Evolutionary conservation across 495 filamentous ascomycete genomes (phyloP).

Genomic region (Penicillium paxilli): DNA sequence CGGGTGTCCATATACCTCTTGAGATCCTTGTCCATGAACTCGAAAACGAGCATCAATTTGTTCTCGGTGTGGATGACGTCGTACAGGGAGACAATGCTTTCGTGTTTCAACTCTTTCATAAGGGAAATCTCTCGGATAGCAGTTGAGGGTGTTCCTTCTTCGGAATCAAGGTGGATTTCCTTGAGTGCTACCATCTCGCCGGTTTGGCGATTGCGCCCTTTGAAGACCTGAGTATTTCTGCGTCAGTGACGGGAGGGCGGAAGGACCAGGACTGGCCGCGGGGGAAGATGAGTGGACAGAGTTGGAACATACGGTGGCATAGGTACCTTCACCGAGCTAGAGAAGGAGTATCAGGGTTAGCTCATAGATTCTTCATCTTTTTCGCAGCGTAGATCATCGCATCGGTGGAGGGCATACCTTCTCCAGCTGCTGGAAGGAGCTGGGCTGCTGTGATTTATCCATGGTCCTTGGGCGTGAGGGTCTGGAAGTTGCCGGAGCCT

Average conservation of each 20-base stretch:
- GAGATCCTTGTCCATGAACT: slow-evolving; percentile 98
- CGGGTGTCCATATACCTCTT: slow-evolving; percentile 99
- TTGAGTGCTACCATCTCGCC: slow-evolving; percentile 96
- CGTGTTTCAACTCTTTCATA: slow-evolving; percentile 99
- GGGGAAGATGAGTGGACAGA: not conserved
- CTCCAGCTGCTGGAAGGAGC: slow-evolving; percentile 97
- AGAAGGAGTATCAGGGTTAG: slow-evolving; percentile 4
- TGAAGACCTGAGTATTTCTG: slow-evolving; percentile 74
- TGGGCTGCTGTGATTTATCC: slow-evolving; percentile 88
- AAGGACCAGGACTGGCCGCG: not conserved
- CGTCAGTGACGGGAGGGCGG: slow-evolving; percentile 17
- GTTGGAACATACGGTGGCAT: slow-evolving; percentile 79
- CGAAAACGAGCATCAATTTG: slow-evolving; percentile 98
- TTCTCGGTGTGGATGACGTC: slow-evolving; percentile 99
- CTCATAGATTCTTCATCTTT: no score
- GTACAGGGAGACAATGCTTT: slow-evolving; percentile 95
- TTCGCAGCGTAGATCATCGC: no score
- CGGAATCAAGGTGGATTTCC: slow-evolving; percentile 98
- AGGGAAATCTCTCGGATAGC: slow-evolving; percentile 98
- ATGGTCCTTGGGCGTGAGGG: slow-evolving; percentile 45
- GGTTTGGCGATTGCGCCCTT: slow-evolving; percentile 93
- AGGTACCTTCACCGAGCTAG: slow-evolving; percentile 93
- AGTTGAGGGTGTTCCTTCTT: slow-evolving; percentile 97
- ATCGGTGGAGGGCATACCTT: slow-evolving; percentile 50
- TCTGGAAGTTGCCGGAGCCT: slow-evolving; percentile 10